phyloP scores from a whole-genome alignment of 164 flowering plant species.

The Nymphaea colorata region DNA sequence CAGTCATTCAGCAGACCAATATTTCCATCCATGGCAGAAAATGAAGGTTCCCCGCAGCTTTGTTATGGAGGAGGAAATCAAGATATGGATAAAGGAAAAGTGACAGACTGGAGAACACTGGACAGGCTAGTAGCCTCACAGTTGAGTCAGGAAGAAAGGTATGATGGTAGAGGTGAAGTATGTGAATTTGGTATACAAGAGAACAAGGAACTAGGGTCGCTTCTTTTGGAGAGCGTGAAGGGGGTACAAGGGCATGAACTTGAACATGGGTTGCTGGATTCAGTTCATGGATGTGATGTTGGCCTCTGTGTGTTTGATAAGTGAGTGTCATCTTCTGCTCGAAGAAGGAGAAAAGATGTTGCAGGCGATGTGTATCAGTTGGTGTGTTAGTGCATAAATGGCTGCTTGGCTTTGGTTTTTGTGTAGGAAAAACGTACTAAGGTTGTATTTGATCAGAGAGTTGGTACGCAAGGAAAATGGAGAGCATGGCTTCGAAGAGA shows the following conservation, averaged over 20 bases:
- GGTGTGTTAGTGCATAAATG: too few species aligned
- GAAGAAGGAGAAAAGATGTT: too few species aligned
- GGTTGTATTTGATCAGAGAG: too few species aligned
- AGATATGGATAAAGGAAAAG: constrained; percentile 22
- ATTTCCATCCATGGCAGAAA: constrained; percentile 23
- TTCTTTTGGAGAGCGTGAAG: constrained; percentile 24
- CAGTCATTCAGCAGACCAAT: constrained; percentile 47
- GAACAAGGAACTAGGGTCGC: constrained; percentile 33
- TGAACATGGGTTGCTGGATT: constrained; percentile 2
- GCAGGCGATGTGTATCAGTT: too few species aligned
- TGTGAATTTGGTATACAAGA: constrained; percentile 20
- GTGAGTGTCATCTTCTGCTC: constrained; percentile 2
- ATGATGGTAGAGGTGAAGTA: constrained; percentile 15
- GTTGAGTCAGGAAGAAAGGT: constrained; percentile 52
- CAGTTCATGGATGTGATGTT: constrained; percentile 30
- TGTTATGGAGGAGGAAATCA: not conserved
- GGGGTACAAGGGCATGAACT: constrained; percentile 16
- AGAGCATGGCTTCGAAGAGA: too few species aligned
- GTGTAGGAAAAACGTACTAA: too few species aligned
- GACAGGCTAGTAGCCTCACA: constrained; percentile 96
- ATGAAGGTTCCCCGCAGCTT: constrained; percentile 8
- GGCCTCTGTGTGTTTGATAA: constrained; percentile 72
- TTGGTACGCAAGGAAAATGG: too few species aligned
- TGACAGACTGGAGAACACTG: constrained; percentile 85
- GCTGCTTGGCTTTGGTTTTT: too few species aligned